A percentile compares a stretch with the other conserved stretches of the same genome.
Evolutionary conservation across 371 early-diverging fungal genomes (phyloP).

Genomic region (Apophysomyces trapeziformis): DNA sequence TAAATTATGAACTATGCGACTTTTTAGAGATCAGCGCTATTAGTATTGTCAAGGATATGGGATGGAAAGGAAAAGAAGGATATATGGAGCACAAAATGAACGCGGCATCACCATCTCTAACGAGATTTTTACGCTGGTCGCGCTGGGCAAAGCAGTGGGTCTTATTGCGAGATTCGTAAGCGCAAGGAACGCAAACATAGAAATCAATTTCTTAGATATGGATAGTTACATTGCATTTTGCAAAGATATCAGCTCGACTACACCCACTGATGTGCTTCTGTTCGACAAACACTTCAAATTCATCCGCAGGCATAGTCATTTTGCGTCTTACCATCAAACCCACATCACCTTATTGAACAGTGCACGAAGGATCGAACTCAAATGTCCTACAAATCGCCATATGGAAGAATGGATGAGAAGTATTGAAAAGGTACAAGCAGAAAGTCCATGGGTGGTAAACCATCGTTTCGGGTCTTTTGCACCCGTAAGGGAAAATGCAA

Average conservation of each 20-base stretch:
- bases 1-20: slow-evolving; percentile 72
- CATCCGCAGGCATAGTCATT: slow-evolving; percentile 16
- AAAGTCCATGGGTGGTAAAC: slow-evolving; percentile 70
- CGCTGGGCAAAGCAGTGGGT: slow-evolving; percentile 74
- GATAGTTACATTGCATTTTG: slow-evolving; percentile 60
- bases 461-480: slow-evolving; percentile 82
- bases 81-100: slow-evolving; percentile 60
- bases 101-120: slow-evolving; percentile 25
- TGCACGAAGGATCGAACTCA: slow-evolving; percentile 64
- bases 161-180: slow-evolving; percentile 71
- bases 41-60: slow-evolving; percentile 74
- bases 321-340: slow-evolving; percentile 48
- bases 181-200: background rate
- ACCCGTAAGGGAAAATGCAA: slow-evolving; percentile 69
- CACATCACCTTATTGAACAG: slow-evolving; percentile 53
- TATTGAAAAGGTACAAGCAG: slow-evolving; percentile 54
- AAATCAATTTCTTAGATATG: background rate
- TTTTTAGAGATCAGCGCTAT: slow-evolving; percentile 78
- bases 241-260: slow-evolving; percentile 45
- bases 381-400: slow-evolving; percentile 62
- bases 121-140: slow-evolving; percentile 23
- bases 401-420: slow-evolving; percentile 68
- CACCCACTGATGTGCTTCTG: slow-evolving; percentile 71
- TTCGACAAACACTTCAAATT: slow-evolving; percentile 69
- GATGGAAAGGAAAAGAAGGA: slow-evolving; percentile 89